phyloP scores from a whole-genome alignment of 768 basidiomycete species.

The Russula olivacea region DNA sequence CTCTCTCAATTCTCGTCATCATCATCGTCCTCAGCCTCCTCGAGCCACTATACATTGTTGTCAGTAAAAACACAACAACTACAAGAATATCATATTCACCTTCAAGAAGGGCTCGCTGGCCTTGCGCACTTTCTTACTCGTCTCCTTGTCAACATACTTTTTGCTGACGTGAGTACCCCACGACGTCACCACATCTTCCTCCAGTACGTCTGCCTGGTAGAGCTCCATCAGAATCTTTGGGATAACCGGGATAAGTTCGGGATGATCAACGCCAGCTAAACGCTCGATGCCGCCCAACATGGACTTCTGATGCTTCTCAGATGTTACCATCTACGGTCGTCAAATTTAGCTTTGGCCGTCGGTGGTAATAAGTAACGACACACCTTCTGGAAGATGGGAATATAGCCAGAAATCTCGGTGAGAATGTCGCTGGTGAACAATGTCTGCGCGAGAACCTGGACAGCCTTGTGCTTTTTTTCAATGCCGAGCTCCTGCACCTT shows the following conservation, averaged over 20 bases:
- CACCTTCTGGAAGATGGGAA: conserved; percentile 72
- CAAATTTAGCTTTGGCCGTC: background rate
- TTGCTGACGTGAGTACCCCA: conserved; percentile 97
- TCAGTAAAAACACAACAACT: conserved; percentile 3
- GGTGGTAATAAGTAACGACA: conserved; percentile 27
- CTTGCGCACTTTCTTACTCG: conserved; percentile 92
- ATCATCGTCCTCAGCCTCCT: conserved; percentile 76
- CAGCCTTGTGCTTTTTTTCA: conserved; percentile 90
- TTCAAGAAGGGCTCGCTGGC: conserved; percentile 94
- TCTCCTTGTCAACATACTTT: conserved; percentile 94
- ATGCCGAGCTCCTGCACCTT: conserved; percentile 89
- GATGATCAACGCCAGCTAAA: conserved; percentile 66
- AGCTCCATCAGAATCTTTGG: conserved; percentile 93
- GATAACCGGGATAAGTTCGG: conserved; percentile 62
- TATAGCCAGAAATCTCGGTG: conserved; percentile 57
- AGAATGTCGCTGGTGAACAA: conserved; percentile 75
- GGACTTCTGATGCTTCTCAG: conserved; percentile 94
- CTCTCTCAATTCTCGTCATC: conserved; percentile 39
- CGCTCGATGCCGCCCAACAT: conserved; percentile 92
- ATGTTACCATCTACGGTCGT: conserved; percentile 65
- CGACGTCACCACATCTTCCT: conserved; percentile 82
- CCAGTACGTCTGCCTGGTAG: conserved; percentile 88
- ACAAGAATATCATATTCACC: conserved; percentile 37
- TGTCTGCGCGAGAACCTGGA: conserved; percentile 75
- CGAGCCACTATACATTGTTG: conserved; percentile 62